Conservation (phyloP, 352 stramenopile genomes). For the Pythium rishiriense region DNA sequence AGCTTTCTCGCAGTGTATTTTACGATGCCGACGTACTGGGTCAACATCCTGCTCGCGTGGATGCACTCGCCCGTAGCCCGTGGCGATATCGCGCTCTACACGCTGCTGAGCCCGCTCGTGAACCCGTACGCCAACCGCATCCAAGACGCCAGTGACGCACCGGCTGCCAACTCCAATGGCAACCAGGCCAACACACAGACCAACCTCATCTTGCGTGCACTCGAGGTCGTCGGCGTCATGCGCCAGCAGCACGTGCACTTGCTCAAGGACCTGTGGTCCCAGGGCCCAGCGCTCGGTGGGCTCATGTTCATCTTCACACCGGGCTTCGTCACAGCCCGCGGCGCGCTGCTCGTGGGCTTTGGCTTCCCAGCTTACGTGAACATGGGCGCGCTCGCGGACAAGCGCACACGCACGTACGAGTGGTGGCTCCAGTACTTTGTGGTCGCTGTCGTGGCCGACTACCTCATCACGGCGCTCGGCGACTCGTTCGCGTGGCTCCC, state of each 20-base stretch:
- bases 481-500: slow-evolving; percentile 74
- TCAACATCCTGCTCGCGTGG: slow-evolving; percentile 79
- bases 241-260: slow-evolving; percentile 67
- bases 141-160: slow-evolving; percentile 35
- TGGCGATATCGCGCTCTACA: slow-evolving; percentile 74
- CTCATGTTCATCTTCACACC: slow-evolving; percentile 88
- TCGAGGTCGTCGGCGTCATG: slow-evolving; percentile 66
- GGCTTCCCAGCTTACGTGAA: slow-evolving; percentile 83
- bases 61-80: slow-evolving; percentile 77
- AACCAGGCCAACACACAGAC: slow-evolving; percentile 35
- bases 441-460: slow-evolving; percentile 69
- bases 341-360: slow-evolving; percentile 72
- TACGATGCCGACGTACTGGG: slow-evolving; percentile 49
- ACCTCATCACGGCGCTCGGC: slow-evolving; percentile 58
- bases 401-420: slow-evolving; percentile 77
- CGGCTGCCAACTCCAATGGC: slow-evolving; percentile 17
- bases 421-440: slow-evolving; percentile 88
- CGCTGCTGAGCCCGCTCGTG: slow-evolving; percentile 58
- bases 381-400: slow-evolving; percentile 76
- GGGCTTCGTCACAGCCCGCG: slow-evolving; percentile 76
- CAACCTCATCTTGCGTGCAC: slow-evolving; percentile 68
- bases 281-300: slow-evolving; percentile 71
- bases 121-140: slow-evolving; percentile 77
- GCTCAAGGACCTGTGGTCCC: slow-evolving; percentile 75
- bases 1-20: slow-evolving; percentile 58